Base-by-base conservation (phyloP, 495 filamentous ascomycete species). In the Xylaria scruposa region DNA sequence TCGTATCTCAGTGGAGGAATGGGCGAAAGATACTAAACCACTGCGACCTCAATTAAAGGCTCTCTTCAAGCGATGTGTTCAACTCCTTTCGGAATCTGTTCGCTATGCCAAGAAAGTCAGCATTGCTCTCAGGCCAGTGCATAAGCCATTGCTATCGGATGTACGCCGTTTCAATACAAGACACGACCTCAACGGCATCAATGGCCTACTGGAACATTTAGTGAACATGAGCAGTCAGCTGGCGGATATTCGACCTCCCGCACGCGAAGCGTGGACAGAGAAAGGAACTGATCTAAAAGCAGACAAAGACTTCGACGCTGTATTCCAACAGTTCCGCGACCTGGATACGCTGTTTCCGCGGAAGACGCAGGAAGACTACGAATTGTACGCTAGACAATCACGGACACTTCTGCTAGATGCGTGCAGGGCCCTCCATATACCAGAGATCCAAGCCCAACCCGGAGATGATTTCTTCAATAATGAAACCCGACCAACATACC, bases 401-500 rank as follows among this genome's bases (percentile, higher is more conserved):
- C 68, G 64, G 33, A 1, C 31, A 4, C 4, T 61, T 2, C 36
- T 77, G 13, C 3, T 33, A 0, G n/a, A 67, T 19, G 74, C 72
- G 15, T 24, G 71, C 24, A 6, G 46, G 1, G 42, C 61, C 19
- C 70, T 76, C 38, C 61, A 58, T 0, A 51, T 77, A 44, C 72
- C 69, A 15, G 1, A 24, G 31, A 40, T 26, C 29, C 0, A 33
- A 8, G 10, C 59, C 13, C 0, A 29, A 7, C 40, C 73, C 53
- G 54, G 42, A 0, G 1, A 17, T 15, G 36, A 68, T 40, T 66
- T 72, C 12, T 72, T 56, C 21, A 13, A 70, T 26, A 68, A 74
- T 17, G 47, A 61, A n/a, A 54, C 9, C 4, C 76, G 71, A 3
- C 76, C 76, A 5, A 76, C 72, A 0, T 77, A 76, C n/a, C 24